Evolutionary conservation across 73 alveolate species (phyloP), one percentile per base, ranked within the genome.

Genomic region (Tetrahymena thermophila): DNA sequence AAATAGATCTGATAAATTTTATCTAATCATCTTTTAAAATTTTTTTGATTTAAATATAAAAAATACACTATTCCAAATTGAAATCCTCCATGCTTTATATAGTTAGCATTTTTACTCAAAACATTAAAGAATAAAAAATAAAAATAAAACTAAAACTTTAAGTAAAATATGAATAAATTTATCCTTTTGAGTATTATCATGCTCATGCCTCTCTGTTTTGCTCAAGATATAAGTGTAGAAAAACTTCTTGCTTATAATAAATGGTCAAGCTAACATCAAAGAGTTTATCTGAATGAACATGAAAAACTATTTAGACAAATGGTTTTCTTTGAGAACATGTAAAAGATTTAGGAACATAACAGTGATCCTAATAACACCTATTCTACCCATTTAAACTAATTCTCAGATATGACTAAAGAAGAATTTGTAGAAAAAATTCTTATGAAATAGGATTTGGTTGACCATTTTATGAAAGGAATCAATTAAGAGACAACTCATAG

Each of bases 351-450:
- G n/a, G 23, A 43, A 35, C 96, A 95, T 35, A 95, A 95, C 28
- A 38, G 93, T 0, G 43, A 95, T 55, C 84, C 84, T n/a, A 28
- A 85, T 34, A 44, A 55, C 43, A 95, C 58, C 35, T 94, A 83
- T 94, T 43, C 50, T 14, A 43, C 89, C 83, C 95, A 25, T 40
- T 3, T 89, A 4, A 95, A 89, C 34, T 43, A 95, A 55, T 95
- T 95, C 84, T 94, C 95, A 50, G 96, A 95, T 95, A 56, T 95
- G 84, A 95, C 95, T 34, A 44, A 85, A 85, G 96, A 95, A 35
- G 96, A 95, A 95, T 95, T 95, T 35, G 4, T 15, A 34, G 31
- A 44, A 11, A 43, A 85, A n/a, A 55, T 85, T 85, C 55, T 95
- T 50, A 50, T 50, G 83, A 50, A 50, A 10, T 50, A 50, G 28